Base-by-base conservation (phyloP, 805 yeast species). In the Pichia nanzhaoensis region DNA sequence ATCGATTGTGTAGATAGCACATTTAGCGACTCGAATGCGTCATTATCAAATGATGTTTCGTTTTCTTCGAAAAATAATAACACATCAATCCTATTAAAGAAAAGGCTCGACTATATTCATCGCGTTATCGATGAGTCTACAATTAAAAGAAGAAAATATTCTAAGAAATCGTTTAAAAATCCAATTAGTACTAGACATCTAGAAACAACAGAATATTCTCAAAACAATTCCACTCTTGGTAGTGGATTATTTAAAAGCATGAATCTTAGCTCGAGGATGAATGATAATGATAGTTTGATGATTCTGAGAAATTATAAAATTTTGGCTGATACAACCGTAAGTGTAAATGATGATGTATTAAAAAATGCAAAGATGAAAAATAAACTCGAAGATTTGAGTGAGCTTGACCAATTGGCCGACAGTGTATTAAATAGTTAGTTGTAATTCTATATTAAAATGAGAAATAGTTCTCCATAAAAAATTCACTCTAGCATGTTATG, bases 351-450 rank as follows among this genome's bases (percentile, higher is more conserved):
- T 20, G 28, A 4, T 38, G 34, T n/a, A n/a, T n/a, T 13, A 5
- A 33, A 30, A 5, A 27, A 36, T 13, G 35, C 22, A 9, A 17
- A 33, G 12, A 9, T 17, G 2, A 18, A n/a, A 30, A 28, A 46
- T n/a, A 51, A 49, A 39, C 43, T 49, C 35, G 50, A 48, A 17
- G 49, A 47, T 18, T 43, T 57, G 14, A 50, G 42, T 2, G 55
- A 52, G 17, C 53, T 59, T 42, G 46, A 51, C 28, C 50, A 53
- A 20, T 47, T 61, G n/a, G 56, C 63, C 14, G 61, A 56, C 34
- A 55, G 55, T 13, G 44, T 61, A 24, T 40, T 61, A 21, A 44
- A 53, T 24, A 46, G 48, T 13, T 48, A 41, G 39, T 17, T 37
- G 10, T 16, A 4, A 42, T 28, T 42, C 35, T 42, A 35, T 28